These are phyloP conservation scores for Cryptococcus sp. DNA, from an alignment of 1,284 basidiomycete species.

Conservation along the genomic window DNA sequence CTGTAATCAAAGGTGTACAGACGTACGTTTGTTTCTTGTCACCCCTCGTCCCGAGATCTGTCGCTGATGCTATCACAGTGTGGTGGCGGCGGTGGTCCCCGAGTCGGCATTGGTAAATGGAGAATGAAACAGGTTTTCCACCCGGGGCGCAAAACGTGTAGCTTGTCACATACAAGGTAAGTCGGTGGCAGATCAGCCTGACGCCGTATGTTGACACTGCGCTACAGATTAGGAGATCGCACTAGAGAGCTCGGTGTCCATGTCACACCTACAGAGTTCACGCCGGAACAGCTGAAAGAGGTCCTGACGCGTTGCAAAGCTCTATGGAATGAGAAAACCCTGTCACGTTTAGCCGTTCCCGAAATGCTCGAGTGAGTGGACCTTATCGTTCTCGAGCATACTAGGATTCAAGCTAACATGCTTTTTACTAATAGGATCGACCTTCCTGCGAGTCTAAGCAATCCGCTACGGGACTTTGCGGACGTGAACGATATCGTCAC, in stretches of 20 bases:
- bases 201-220: slow-evolving; percentile 2
- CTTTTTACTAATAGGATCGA: slow-evolving; percentile 35
- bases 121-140: slow-evolving; percentile 55
- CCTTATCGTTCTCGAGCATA: neutral
- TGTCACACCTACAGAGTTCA: slow-evolving; percentile 48
- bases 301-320: slow-evolving; percentile 47
- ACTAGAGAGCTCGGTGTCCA: slow-evolving; percentile 49
- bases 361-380: slow-evolving; percentile 51
- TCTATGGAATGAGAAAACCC: slow-evolving; percentile 51
- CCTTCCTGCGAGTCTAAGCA: slow-evolving; percentile 35
- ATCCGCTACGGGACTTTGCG: slow-evolving; percentile 41
- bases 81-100: slow-evolving; percentile 51
- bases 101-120: slow-evolving; percentile 57
- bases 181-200: neutral
- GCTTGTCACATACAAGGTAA: slow-evolving; percentile 49
- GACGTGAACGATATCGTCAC: slow-evolving; percentile 50
- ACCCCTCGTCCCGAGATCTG: neutral
- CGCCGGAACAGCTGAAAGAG: slow-evolving; percentile 48
- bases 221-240: slow-evolving; percentile 44
- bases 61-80: slow-evolving; percentile 34
- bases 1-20: slow-evolving; percentile 21
- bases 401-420: too few species aligned
- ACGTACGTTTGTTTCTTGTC: slow-evolving; percentile 21
- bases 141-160: slow-evolving; percentile 54
- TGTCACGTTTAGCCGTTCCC: slow-evolving; percentile 50